Evolutionary conservation across 2,329 filamentous ascomycete species (phyloP).

Genomic region (Emmonsiellopsis sp.): DNA sequence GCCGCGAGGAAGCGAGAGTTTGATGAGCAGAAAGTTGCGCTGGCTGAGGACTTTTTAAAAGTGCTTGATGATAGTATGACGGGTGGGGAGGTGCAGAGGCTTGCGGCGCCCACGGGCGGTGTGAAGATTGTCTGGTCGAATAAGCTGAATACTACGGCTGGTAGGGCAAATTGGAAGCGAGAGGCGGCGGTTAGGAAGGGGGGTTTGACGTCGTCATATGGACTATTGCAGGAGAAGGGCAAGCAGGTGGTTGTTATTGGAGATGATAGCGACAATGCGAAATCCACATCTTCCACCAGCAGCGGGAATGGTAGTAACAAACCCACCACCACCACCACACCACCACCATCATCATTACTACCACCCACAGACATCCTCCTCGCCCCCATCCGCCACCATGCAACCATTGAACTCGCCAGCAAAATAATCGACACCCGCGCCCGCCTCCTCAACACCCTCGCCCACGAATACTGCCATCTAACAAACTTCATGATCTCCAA

Average conservation of each 20-base stretch:
- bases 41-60: slow-evolving; percentile 46
- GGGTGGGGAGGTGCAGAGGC: slow-evolving; percentile 36
- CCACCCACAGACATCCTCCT: slow-evolving; percentile 8
- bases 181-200: slow-evolving; percentile 25
- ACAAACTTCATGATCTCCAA: slow-evolving; percentile 82
- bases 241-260: neutral
- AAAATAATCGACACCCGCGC: slow-evolving; percentile 75
- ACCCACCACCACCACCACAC: neutral
- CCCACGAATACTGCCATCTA: slow-evolving; percentile 93
- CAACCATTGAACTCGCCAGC: slow-evolving; percentile 76
- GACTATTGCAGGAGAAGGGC: no score
- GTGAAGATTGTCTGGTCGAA: slow-evolving; percentile 53
- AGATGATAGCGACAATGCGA: neutral
- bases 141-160: slow-evolving; percentile 53
- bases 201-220: no score
- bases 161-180: slow-evolving; percentile 60
- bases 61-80: slow-evolving; percentile 47
- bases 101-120: slow-evolving; percentile 46
- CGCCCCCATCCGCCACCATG: slow-evolving; percentile 42
- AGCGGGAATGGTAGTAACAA: neutral
- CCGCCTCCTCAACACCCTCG: slow-evolving; percentile 78
- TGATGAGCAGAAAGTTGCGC: slow-evolving; percentile 40
- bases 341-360: neutral
- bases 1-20: slow-evolving; percentile 41
- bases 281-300: no score